These are phyloP conservation scores for Triticum dicoccoides DNA, from an alignment of 176 grass and related monocot genomes.

Conservation along the genomic window DNA sequence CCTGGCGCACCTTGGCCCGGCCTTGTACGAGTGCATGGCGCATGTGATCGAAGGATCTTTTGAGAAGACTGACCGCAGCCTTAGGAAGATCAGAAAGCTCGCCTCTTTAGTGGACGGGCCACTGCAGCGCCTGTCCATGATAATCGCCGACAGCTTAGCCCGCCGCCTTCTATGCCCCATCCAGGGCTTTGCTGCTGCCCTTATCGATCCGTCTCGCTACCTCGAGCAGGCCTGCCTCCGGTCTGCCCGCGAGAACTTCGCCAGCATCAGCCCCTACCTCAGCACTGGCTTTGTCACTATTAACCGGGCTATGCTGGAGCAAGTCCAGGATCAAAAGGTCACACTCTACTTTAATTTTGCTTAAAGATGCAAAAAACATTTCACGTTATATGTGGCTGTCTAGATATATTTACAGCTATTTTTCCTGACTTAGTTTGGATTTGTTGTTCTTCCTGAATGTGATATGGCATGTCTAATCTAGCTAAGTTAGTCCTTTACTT, in stretches of 20 bases:
- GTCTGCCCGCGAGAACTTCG: not conserved
- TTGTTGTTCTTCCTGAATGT: not conserved
- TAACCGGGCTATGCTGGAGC: slow-evolving; percentile 56
- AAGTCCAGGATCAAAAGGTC: slow-evolving; percentile 42
- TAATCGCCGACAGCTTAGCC: slow-evolving; percentile 39
- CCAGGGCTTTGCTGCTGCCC: not conserved
- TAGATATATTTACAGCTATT: not conserved
- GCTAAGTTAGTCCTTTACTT: not conserved
- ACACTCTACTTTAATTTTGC: not conserved
- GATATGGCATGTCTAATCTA: not conserved
- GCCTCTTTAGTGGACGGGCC: slow-evolving; percentile 20
- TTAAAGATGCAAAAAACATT: not conserved
- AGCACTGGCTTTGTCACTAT: slow-evolving; percentile 39
- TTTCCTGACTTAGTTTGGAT: not conserved
- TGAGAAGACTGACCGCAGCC: not conserved
- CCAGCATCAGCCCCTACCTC: not conserved
- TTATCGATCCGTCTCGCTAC: slow-evolving; percentile 22
- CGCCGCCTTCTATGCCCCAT: slow-evolving; percentile 6
- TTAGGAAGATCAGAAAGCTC: slow-evolving; percentile 19
- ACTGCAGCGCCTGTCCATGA: slow-evolving; percentile 27
- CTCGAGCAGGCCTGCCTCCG: slow-evolving; percentile 17
- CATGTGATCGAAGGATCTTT: slow-evolving; percentile 20
- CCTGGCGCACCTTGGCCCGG: not conserved
- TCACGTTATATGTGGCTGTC: no score
- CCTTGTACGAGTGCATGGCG: not conserved